Base-by-base conservation (phyloP, 148 eudicot genomes). In the Nepenthes mirabilis region DNA sequence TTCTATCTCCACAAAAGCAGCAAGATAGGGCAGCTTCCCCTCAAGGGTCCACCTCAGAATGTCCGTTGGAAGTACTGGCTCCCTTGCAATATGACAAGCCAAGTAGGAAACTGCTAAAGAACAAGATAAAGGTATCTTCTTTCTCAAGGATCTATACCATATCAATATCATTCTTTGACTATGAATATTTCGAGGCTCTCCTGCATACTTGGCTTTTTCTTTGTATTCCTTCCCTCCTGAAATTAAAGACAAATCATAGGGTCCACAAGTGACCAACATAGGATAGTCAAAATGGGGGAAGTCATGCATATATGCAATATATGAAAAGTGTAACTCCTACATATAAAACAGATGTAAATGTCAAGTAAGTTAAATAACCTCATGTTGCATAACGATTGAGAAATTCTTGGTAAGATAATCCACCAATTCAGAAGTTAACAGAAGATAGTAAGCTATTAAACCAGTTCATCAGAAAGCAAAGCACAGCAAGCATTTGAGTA, bases 11-110 rank as follows among this genome's bases (percentile, higher is more conserved):
- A 65, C 13, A 73, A 80, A 88, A 64, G 87, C 91, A 56, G 81
- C 73, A 61, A 85, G 72, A 66, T 80, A 91, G 10, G 96, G 95
- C 64, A 91, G 85, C 66, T 75, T 83, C 60, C 98, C 98, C 75
- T 91, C 96, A 37, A 75, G 56, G 5, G 82, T 58, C 94, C 91
- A 83, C 67, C 66, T 85, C 43, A 76, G 34, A 45, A 91, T 82
- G 79, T 91, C 98, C 3, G 86, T 81, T 36, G 98, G 82, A 60
- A 83, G 74, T 56, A 88, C 63, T 50, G 90, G 72, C 71, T 88
- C 97, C 65, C 87, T 70, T 61, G 94, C 90, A 45, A 91, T 57
- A 71, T 88, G 94, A 63, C 96, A 91, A 54, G 69, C 85, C 64
- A 91, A 70, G 73, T 70, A 88, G 2, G 81, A 67, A 68, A 93